Conservation (phyloP, 1,284 basidiomycete species). For the Cryptococcus sp. region DNA sequence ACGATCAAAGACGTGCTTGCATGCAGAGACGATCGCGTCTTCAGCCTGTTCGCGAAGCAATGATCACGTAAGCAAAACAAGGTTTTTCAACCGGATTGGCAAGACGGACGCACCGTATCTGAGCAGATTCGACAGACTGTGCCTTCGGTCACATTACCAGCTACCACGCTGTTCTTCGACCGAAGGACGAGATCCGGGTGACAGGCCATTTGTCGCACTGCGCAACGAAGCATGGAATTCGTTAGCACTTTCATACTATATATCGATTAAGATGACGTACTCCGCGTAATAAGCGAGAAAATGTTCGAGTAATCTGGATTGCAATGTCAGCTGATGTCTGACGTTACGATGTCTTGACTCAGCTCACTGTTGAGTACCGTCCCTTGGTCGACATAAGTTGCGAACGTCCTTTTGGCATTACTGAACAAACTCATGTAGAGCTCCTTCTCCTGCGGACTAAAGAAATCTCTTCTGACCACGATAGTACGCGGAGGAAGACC, state of each 20-base stretch:
- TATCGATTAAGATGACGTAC: conserved; percentile 25
- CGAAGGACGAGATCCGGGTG: conserved; percentile 83
- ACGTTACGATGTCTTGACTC: neutral
- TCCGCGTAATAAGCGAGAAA: conserved; percentile 63
- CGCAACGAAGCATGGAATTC: neutral
- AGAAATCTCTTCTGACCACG: conserved; percentile 84
- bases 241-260: conserved; percentile 2
- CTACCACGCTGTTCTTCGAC: conserved; percentile 74
- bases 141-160: conserved; percentile 63
- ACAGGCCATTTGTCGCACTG: conserved; percentile 91
- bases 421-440: conserved; percentile 90
- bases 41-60: conserved; percentile 59
- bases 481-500: conserved; percentile 95
- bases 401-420: conserved; percentile 88
- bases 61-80: neutral
- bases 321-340: neutral
- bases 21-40: conserved; percentile 92
- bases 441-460: conserved; percentile 96
- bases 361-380: conserved; percentile 85
- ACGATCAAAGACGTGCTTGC: conserved; percentile 69
- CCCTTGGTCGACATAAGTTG: conserved; percentile 85
- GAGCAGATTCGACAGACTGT: conserved; percentile 93
- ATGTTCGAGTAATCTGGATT: conserved; percentile 90
- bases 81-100: no score
- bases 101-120: conserved; percentile 64